Conservation (phyloP, 169 alveolate genomes). For the Amoebophrya sp. region DNA sequence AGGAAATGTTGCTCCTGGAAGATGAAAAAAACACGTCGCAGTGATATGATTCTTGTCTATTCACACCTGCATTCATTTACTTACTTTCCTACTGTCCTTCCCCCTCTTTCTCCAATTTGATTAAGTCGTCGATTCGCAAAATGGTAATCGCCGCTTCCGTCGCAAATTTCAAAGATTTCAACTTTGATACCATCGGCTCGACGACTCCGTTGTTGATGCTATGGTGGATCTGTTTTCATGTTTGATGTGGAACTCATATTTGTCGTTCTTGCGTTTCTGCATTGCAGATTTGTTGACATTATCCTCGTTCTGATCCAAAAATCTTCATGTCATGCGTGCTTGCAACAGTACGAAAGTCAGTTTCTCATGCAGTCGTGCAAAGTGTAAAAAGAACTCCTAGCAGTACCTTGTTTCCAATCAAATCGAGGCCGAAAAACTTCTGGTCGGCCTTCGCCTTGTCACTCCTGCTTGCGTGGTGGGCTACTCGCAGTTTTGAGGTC, state of each 20-base stretch:
- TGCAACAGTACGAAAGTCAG: too few relatives aligned
- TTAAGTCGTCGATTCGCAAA: constrained; percentile 94
- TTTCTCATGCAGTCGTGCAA: too few relatives aligned
- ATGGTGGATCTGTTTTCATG: neutral
- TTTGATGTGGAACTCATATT: neutral
- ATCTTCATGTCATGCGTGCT: too few relatives aligned
- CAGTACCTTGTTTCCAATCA: neutral
- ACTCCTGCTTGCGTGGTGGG: constrained; percentile 34
- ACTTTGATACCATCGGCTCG: neutral
- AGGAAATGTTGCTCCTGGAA: too few relatives aligned
- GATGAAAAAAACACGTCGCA: too few relatives aligned
- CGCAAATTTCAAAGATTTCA: constrained; percentile 77
- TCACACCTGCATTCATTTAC: too few relatives aligned
- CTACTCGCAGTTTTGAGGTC: constrained; percentile 54
- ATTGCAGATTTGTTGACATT: too few relatives aligned
- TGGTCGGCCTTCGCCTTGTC: neutral
- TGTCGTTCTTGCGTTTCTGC: too few relatives aligned
- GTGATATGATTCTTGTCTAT: too few relatives aligned
- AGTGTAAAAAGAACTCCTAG: neutral
- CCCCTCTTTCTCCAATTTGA: constrained; percentile 52
- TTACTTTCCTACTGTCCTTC: constrained; percentile 29
- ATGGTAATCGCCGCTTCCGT: constrained; percentile 99
- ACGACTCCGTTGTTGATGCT: neutral
- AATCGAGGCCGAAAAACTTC: neutral
- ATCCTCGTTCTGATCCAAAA: too few relatives aligned